Evolutionary conservation across 345 rosid species (phyloP).

Genomic region (Brassica nigra): DNA sequence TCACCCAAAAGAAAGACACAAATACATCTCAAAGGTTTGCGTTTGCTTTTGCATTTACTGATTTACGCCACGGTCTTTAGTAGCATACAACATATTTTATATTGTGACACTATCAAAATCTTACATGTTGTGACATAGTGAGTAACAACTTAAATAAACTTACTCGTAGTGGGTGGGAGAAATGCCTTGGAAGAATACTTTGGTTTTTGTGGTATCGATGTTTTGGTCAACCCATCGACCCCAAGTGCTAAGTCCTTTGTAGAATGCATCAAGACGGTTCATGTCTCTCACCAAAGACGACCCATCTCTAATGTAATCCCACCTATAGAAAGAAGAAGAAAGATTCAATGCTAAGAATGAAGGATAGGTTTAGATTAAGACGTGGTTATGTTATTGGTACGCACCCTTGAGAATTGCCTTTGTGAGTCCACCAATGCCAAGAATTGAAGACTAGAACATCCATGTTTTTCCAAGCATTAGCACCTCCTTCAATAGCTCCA

Average conservation of each 20-base stretch:
- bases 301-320: conserved; percentile 82
- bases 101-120: neutral
- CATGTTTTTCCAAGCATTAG: conserved; percentile 73
- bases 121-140: neutral
- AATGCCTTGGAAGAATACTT: conserved; percentile 92
- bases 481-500: conserved; percentile 59
- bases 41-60: neutral
- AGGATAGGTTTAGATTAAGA: neutral
- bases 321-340: conserved; percentile 45
- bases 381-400: conserved; percentile 24
- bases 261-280: conserved; percentile 73
- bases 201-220: conserved; percentile 67
- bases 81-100: neutral
- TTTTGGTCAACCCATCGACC: conserved; percentile 75
- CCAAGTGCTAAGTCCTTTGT: conserved; percentile 86
- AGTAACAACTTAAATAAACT: conserved; percentile 31
- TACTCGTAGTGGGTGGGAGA: conserved; percentile 93
- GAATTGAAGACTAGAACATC: conserved; percentile 87
- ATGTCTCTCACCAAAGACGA: conserved; percentile 52
- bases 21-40: neutral
- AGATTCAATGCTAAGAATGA: neutral
- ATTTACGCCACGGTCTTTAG: neutral
- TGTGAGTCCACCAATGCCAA: conserved; percentile 99
- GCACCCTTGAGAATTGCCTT: conserved; percentile 67
- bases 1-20: conserved; percentile 1